Evolutionary conservation across 306 rosid species (phyloP).

Genomic region (Cicer pinnatifidum): DNA sequence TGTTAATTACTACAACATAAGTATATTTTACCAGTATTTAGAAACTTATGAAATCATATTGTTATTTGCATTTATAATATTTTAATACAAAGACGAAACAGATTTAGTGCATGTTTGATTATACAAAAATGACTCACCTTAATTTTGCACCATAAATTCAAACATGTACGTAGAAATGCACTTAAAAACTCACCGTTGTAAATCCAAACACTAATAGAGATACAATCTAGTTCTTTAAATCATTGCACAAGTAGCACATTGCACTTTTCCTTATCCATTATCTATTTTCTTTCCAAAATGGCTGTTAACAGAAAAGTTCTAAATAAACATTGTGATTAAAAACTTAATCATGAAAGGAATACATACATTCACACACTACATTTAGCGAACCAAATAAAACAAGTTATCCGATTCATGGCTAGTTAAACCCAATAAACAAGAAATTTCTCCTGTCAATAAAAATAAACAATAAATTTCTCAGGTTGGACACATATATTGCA

Average conservation of each 20-base stretch:
- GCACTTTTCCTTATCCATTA: background rate
- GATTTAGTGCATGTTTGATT: no score
- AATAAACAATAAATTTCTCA: conserved; percentile 13
- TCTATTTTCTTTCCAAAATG: background rate
- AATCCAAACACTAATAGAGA: no score
- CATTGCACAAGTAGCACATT: background rate
- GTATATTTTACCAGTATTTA: background rate
- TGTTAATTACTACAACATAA: background rate
- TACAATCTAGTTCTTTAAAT: background rate
- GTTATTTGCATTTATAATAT: no score
- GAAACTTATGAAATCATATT: background rate
- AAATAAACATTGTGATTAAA: background rate
- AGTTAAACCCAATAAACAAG: conserved; percentile 30
- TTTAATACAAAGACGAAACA: no score
- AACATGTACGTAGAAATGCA: no score
- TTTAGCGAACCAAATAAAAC: background rate
- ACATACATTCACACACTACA: background rate
- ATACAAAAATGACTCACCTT: no score
- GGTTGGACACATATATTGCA: conserved; percentile 11
- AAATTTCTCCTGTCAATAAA: background rate
- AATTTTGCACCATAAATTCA: no score
- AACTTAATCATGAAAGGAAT: background rate
- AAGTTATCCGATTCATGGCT: conserved; percentile 1
- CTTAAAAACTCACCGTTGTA: no score
- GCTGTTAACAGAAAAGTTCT: background rate